Evolutionary conservation across 2,329 filamentous ascomycete species (phyloP).

Genomic region (Pyricularia sp.): DNA sequence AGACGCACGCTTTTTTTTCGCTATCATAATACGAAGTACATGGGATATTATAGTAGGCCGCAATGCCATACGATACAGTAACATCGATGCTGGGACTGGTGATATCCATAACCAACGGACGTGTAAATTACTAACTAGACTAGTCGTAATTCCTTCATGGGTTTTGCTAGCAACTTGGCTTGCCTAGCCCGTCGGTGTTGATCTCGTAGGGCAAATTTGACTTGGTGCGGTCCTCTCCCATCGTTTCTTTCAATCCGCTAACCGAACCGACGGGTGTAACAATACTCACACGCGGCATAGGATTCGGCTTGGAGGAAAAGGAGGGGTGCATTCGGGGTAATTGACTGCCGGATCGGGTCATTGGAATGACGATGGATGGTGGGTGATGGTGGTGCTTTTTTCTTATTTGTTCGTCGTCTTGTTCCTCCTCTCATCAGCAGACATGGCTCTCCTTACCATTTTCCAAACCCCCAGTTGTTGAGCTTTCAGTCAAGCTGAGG

Average conservation of each 20-base stretch:
- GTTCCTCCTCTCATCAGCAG: not conserved
- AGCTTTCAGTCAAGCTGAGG: not conserved
- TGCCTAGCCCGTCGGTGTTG: not conserved
- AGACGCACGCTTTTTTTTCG: too few relatives aligned
- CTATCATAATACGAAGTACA: not conserved
- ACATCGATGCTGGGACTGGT: not conserved
- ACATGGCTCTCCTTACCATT: not conserved
- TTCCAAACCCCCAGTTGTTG: not conserved
- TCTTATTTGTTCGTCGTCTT: not conserved
- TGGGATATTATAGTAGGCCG: not conserved
- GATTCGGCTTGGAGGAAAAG: not conserved
- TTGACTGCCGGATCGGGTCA: not conserved
- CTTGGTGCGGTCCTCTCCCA: too few relatives aligned
- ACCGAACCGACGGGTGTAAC: not conserved
- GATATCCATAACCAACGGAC: not conserved
- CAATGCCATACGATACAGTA: not conserved
- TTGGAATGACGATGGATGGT: not conserved
- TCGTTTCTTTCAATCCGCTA: not conserved
- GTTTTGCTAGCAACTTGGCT: not conserved
- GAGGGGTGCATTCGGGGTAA: not conserved
- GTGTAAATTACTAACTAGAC: not conserved
- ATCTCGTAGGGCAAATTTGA: not conserved
- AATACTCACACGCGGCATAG: not conserved
- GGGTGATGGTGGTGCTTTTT: not conserved
- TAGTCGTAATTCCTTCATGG: not conserved